Base-by-base conservation (phyloP, 2,329 filamentous ascomycete species). In the Sporothrix schenckii region DNA sequence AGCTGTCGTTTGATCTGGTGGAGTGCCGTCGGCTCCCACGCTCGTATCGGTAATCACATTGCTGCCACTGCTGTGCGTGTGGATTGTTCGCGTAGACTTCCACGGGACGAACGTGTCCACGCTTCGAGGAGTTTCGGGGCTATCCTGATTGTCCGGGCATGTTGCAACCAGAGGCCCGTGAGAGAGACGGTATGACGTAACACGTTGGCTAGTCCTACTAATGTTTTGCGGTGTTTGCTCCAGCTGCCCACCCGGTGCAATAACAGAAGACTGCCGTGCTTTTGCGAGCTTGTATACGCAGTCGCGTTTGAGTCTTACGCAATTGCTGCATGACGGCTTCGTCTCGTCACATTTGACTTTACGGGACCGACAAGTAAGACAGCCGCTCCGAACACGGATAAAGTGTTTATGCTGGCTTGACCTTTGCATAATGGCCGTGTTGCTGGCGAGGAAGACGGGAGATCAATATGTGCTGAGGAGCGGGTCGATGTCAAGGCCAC, bases 271-370 rank as follows among this genome's bases (percentile, higher is more conserved):
- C 14, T 19, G 44, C 14, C 3, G 13, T 16, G 44, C 2, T 49
- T 24, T 60, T 21, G 34, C 56, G 24, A 34, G 19, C 34, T 44
- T 60, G 34, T 60, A 60, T 13, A 44, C 9, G 11, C 56, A 60
- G 13, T n/a, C 24, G 7, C 63, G 63, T n/a, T 66, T 53, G 19
- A 66, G 30, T 10, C 63, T n/a, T 6, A 19, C 21, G 30, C 63
- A 66, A 39, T 52, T 52, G 27, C 49, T 30, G 27, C 63, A 66
- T 5, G 10, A 30, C 19, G 63, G 63, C 63, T 24, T 52, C 47
- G 49, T 21, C 14, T 66, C 63, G 63, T 66, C 63, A 49, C 63
- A 66, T 30, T 66, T 66, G 49, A 66, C 63, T 30, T 66, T 66
- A 5, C 63, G 44, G 3, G 47, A 53, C 13, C 63, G 63, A 53